Base-by-base conservation (phyloP, 2,329 filamentous ascomycete species). In the Microthyrium microscopicum region DNA sequence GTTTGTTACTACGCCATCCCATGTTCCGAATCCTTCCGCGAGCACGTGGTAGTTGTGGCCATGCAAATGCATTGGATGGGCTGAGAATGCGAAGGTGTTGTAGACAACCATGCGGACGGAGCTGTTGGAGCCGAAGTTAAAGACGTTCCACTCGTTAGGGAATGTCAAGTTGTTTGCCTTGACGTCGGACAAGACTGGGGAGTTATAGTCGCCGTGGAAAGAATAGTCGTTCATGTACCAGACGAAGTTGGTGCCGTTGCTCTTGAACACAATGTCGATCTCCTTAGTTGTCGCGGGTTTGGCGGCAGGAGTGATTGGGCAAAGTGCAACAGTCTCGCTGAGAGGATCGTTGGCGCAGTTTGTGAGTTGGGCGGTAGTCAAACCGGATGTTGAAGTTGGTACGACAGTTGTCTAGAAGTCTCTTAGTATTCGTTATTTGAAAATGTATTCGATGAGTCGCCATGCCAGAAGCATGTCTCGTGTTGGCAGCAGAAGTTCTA, bases 21-120 rank as follows among this genome's bases (percentile, higher is more conserved):
- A 58, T 8, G 36, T 42, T 9, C 55, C 41, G 42, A 55, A 41
- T 40, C 66, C 54, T 52, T 66, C 64, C 25, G 67, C 57, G 1
- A 83, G 60, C 29, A 82, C 55, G 46, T 70, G 74, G 58, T 81
- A 75, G 55, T 81, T 77, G 51, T 76, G 69, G 8, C 74, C 74
- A 54, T 81, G 76, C 9, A 29, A 9, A 15, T 29, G 26, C 8
- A 29, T 8, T 7, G 75, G 73, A 41, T 80, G 68, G 1, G 41
- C 9, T 1, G 41, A n/a, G 40, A 40, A 38, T 15, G 38, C 19
- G 12, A 43, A 44, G 20, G 41, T 36, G 31, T 54, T 49, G 43
- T 73, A 61, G 2, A 78, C 47, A 8, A 73, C 55, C 13, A 78
- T 53, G 3, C 71, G 58, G 13, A 78, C 56, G 4, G 64, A 68